A percentile compares a stretch with the other conserved stretches of the same genome.
Evolutionary conservation across 768 basidiomycete species (phyloP).

Genomic region (Dacryopinax spathularia): DNA sequence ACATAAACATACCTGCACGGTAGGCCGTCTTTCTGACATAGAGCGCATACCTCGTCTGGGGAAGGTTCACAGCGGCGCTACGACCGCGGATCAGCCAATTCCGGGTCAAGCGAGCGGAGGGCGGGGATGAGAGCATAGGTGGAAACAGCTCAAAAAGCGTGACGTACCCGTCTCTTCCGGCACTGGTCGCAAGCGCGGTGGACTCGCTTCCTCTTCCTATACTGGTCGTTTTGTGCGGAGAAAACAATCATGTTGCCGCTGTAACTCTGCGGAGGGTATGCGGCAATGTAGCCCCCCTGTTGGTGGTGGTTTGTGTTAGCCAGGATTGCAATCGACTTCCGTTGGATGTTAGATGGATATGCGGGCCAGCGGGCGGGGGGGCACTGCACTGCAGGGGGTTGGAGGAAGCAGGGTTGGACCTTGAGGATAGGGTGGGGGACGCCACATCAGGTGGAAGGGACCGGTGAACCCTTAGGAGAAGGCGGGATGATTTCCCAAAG

Average conservation of each 20-base stretch:
- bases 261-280: background rate
- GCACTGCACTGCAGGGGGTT: background rate
- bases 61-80: background rate
- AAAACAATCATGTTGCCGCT: constrained; percentile 2
- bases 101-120: background rate
- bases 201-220: constrained; percentile 2
- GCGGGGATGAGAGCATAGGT: background rate
- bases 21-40: background rate
- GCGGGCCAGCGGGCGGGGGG: no score
- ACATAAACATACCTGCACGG: background rate
- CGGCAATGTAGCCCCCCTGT: background rate
- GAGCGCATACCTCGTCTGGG: background rate
- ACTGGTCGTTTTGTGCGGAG: constrained; percentile 1
- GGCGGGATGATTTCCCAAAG: background rate
- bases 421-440: background rate
- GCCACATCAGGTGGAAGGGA: background rate
- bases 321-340: background rate
- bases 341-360: no score
- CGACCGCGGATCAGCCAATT: background rate
- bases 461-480: background rate
- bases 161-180: constrained; percentile 1
- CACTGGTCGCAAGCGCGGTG: constrained; percentile 3
- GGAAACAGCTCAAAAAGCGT: no score
- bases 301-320: background rate
- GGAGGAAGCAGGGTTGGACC: background rate